phyloP scores from a whole-genome alignment of 371 early-diverging fungal species.

The Rhizopus sp. region DNA sequence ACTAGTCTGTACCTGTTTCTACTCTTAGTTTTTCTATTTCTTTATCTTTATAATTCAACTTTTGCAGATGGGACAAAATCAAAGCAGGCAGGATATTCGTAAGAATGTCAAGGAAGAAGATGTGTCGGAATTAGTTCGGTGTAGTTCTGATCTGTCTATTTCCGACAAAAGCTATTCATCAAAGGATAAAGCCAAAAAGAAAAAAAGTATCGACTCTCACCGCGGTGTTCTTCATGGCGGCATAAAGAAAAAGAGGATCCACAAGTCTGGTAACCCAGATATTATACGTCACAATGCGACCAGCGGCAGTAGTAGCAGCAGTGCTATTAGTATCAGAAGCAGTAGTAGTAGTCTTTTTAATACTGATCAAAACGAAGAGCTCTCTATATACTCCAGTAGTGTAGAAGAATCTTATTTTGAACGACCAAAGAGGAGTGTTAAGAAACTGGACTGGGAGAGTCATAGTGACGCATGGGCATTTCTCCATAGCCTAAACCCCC shows the following conservation, averaged over 20 bases:
- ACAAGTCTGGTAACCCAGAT: not conserved
- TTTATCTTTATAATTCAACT: no score
- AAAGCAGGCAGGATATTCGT: not conserved
- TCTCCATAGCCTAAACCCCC: conserved; percentile 45
- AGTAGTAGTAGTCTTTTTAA: conserved; percentile 1
- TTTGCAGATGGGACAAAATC: conserved; percentile 1
- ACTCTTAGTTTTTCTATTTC: no score
- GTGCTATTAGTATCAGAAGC: not conserved
- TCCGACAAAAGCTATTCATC: conserved; percentile 5
- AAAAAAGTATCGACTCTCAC: not conserved
- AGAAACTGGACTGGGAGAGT: conserved; percentile 28
- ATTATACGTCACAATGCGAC: not conserved
- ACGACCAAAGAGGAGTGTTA: not conserved
- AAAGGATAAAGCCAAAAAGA: conserved; percentile 2
- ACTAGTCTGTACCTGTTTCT: no score
- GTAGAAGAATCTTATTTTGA: not conserved
- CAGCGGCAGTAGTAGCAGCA: conserved; percentile 1
- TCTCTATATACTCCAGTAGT: not conserved
- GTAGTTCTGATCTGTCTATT: conserved; percentile 4
- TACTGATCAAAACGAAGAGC: not conserved
- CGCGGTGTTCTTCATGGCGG: conserved; percentile 2
- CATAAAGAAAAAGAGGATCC: not conserved
- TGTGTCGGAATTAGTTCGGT: not conserved
- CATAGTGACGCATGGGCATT: conserved; percentile 54
- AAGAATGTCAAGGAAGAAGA: not conserved